phyloP scores from a whole-genome alignment of 2,329 filamentous ascomycete genomes.

The Alternaria conjuncta region DNA sequence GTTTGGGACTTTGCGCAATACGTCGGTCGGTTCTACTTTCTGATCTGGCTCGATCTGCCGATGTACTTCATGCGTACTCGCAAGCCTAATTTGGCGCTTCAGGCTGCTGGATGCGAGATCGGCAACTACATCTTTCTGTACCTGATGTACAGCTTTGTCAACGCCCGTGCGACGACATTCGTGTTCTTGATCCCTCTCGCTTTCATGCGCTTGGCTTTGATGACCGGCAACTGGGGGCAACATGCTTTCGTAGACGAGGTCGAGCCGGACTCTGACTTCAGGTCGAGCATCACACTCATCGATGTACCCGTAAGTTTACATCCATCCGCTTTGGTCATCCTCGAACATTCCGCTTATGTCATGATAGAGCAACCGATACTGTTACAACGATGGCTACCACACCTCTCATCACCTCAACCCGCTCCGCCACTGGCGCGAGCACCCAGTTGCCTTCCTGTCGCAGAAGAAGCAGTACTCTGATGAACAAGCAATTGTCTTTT shows the following conservation, averaged over 20 bases:
- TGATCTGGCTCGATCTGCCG: constrained; percentile 78
- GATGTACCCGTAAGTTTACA: constrained; percentile 72
- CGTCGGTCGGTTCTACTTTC: constrained; percentile 73
- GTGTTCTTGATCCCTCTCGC: constrained; percentile 71
- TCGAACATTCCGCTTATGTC: not conserved
- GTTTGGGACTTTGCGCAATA: constrained; percentile 72
- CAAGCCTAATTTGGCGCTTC: constrained; percentile 61
- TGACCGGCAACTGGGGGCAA: constrained; percentile 86
- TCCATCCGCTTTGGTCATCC: fast-evolving
- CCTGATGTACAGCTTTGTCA: constrained; percentile 55
- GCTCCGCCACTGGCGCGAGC: constrained; percentile 79
- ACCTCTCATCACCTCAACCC: constrained; percentile 83
- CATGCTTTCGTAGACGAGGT: constrained; percentile 79
- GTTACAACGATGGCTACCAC: constrained; percentile 84
- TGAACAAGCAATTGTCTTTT: constrained; percentile 76
- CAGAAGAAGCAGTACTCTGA: constrained; percentile 70
- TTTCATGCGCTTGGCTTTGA: constrained; percentile 72
- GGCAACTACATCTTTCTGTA: constrained; percentile 57
- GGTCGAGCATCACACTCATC: constrained; percentile 79
- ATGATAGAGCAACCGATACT: constrained; percentile 75
- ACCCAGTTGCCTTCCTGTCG: constrained; percentile 74
- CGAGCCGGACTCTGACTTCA: constrained; percentile 77
- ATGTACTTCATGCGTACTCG: constrained; percentile 72
- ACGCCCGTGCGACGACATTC: constrained; percentile 66
- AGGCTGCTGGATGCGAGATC: constrained; percentile 68